These are phyloP conservation scores for Rosa rugosa DNA, from an alignment of 306 rosid genomes.

Conservation along the genomic window DNA sequence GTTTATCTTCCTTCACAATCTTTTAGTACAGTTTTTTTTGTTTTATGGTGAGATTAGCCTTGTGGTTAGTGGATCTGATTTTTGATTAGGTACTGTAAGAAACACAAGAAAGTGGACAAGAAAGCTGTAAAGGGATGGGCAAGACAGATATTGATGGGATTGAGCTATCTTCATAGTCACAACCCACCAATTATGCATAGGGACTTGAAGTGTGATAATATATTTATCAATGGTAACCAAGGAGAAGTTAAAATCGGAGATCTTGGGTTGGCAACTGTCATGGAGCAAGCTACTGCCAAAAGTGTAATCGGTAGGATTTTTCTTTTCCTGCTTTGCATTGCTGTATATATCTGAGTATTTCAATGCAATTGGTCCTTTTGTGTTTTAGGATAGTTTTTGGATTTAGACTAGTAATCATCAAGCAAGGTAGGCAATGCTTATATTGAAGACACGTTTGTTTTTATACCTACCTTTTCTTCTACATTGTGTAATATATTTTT, in stretches of 20 bases:
- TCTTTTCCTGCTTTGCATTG: background rate
- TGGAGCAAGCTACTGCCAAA: constrained; percentile 44
- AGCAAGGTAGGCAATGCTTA: background rate
- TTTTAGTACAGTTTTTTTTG: background rate
- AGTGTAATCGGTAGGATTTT: constrained; percentile 37
- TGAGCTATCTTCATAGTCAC: constrained; percentile 47
- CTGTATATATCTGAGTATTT: background rate
- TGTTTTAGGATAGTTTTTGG: background rate
- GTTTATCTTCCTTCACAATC: constrained; percentile 5
- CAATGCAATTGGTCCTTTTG: no score
- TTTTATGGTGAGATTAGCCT: constrained; percentile 11
- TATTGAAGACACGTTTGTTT: background rate
- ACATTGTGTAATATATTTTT: no score
- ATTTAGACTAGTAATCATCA: background rate
- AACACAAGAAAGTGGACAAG: constrained; percentile 47
- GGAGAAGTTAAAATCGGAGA: constrained; percentile 52
- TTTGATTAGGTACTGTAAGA: constrained; percentile 36
- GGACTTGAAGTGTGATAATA: constrained; percentile 52
- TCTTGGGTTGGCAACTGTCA: constrained; percentile 45
- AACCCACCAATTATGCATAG: constrained; percentile 51
- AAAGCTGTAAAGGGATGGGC: constrained; percentile 55
- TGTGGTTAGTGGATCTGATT: constrained; percentile 3
- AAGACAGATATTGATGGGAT: constrained; percentile 42
- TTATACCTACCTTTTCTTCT: background rate
- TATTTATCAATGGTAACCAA: constrained; percentile 55